Percentiles rank a stretch among this genome's conserved stretches.
Evolutionary conservation across 495 filamentous ascomycete species (phyloP).

Genomic region (Aspergillus wentii): DNA sequence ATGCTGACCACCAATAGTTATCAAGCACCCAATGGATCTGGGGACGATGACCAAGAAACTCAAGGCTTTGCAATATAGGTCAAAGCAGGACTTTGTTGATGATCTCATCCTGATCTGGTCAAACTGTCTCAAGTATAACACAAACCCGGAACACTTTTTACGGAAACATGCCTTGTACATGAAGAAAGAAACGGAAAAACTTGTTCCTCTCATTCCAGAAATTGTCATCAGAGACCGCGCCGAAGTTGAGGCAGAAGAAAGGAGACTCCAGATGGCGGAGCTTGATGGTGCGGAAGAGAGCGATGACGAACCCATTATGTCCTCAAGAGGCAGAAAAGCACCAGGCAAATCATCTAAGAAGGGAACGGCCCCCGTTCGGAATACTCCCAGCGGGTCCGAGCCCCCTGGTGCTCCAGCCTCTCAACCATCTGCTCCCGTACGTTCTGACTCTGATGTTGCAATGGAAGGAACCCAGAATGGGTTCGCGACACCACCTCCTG

Average conservation of each 20-base stretch:
- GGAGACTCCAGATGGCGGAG: conserved; percentile 66
- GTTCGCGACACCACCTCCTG: conserved; percentile 73
- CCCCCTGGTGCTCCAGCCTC: conserved; percentile 58
- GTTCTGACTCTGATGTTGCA: conserved; percentile 59
- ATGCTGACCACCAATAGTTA: conserved; percentile 53
- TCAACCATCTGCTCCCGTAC: conserved; percentile 45
- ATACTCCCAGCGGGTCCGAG: conserved; percentile 63
- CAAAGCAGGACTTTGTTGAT: conserved; percentile 89
- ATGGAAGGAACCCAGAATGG: conserved; percentile 75
- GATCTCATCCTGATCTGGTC: conserved; percentile 94
- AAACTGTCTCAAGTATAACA: conserved; percentile 95
- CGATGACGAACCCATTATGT: conserved; percentile 98
- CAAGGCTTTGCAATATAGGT: conserved; percentile 79
- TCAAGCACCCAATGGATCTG: conserved; percentile 97
- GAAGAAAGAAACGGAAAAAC: conserved; percentile 93
- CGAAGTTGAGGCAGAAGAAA: conserved; percentile 94
- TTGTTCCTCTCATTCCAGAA: conserved; percentile 92
- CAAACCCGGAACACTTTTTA: conserved; percentile 78
- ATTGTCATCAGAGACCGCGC: conserved; percentile 84
- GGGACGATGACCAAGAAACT: conserved; percentile 98
- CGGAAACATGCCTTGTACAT: conserved; percentile 93
- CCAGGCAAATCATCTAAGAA: conserved; percentile 74
- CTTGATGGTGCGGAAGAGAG: conserved; percentile 86
- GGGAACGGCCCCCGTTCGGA: conserved; percentile 64
- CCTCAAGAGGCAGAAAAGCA: conserved; percentile 86